phyloP scores from a whole-genome alignment of 2,329 filamentous ascomycete species.

The Penicillium corylophilum region DNA sequence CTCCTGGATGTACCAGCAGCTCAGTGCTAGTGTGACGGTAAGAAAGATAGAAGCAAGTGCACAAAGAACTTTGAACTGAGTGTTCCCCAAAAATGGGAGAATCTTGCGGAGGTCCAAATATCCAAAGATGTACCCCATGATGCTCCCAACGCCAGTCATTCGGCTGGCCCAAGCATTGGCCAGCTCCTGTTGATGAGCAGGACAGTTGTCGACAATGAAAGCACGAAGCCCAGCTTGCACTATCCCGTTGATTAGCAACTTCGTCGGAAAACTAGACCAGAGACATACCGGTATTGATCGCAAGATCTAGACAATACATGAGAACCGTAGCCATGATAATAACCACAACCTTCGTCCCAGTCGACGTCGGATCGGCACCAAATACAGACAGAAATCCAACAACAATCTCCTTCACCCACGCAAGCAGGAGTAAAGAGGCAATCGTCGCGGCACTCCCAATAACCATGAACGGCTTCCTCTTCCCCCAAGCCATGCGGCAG shows the following conservation, averaged over 20 bases:
- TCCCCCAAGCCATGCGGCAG: slow-evolving; percentile 72
- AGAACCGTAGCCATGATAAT: slow-evolving; percentile 80
- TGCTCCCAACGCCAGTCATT: slow-evolving; percentile 83
- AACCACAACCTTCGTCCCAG: slow-evolving; percentile 62
- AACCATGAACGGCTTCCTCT: slow-evolving; percentile 78
- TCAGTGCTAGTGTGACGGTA: slow-evolving; percentile 66
- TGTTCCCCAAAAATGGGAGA: slow-evolving; percentile 77
- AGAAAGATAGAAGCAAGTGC: slow-evolving; percentile 78
- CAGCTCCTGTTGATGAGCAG: slow-evolving; percentile 86
- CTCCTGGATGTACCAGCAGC: slow-evolving; percentile 68
- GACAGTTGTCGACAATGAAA: slow-evolving; percentile 90
- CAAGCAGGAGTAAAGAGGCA: slow-evolving; percentile 65
- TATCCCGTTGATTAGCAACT: slow-evolving; percentile 27
- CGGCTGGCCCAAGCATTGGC: slow-evolving; percentile 94
- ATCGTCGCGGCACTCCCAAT: slow-evolving; percentile 67
- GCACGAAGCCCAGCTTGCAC: slow-evolving; percentile 70
- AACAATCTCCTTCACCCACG: slow-evolving; percentile 73
- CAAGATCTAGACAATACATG: slow-evolving; percentile 89
- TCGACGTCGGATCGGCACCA: slow-evolving; percentile 65
- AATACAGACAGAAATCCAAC: slow-evolving; percentile 67
- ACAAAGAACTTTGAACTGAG: slow-evolving; percentile 91
- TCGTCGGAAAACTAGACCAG: background rate
- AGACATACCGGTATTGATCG: slow-evolving; percentile 78
- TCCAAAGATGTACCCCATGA: slow-evolving; percentile 83
- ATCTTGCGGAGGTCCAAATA: slow-evolving; percentile 74